phyloP scores from a whole-genome alignment of 2,329 filamentous ascomycete species.

The Verticillium dahliae region DNA sequence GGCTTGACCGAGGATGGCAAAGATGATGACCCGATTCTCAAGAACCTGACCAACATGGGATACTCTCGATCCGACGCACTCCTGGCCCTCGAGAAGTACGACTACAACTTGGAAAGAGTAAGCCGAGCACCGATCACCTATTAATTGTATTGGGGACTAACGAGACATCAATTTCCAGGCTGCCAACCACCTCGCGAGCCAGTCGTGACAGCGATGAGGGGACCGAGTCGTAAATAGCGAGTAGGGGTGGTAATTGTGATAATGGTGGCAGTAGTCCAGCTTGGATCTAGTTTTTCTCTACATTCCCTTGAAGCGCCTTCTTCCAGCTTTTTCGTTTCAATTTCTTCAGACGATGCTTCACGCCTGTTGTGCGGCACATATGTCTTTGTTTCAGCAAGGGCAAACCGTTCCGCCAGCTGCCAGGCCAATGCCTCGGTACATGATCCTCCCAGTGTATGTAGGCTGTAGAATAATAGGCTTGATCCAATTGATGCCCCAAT shows the following conservation, averaged over 20 bases:
- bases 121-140: conserved; percentile 23
- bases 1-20: conserved; percentile 41
- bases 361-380: neutral
- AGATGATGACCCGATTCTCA: conserved; percentile 87
- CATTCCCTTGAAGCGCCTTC: neutral
- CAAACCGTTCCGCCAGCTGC: neutral
- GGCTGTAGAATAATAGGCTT: neutral
- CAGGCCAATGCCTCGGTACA: neutral
- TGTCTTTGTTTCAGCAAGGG: neutral
- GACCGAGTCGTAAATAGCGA: neutral
- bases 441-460: neutral
- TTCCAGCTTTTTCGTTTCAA: neutral
- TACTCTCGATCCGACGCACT: conserved; percentile 70
- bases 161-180: conserved; percentile 27
- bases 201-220: conserved; percentile 29
- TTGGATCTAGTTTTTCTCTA: neutral
- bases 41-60: conserved; percentile 85
- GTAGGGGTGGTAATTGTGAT: too few species aligned
- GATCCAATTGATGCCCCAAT: neutral
- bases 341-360: neutral
- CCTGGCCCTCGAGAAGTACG: conserved; percentile 81
- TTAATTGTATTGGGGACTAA: neutral
- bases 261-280: neutral
- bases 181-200: conserved; percentile 49
- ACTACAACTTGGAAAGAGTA: conserved; percentile 95